Evolutionary conservation across 108 stramenopile species (phyloP), one percentile per base, ranked within the genome.

Genomic region (Epithemia pelagica): DNA sequence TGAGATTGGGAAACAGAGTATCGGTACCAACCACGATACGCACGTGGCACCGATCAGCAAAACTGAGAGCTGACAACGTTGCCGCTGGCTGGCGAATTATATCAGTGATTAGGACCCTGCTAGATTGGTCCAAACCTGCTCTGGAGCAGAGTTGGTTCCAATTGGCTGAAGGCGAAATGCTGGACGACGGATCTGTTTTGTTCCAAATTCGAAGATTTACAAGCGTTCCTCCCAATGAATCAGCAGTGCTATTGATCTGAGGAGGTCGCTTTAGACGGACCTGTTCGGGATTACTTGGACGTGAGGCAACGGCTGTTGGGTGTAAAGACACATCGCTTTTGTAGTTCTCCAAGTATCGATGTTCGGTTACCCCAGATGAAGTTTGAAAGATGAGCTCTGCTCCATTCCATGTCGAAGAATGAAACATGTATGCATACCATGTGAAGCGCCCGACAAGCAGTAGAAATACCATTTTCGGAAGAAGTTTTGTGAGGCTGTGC

Each of bases 71-170:
- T 8, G 87, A 53, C 30, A 82, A 80, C 61, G 82, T 64, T 8
- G 82, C 86, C 0, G 84, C 52, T 18, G 73, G 65, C 71, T 86
- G 82, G 21, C 79, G 64, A 29, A 84, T 57, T n/a, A 86, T 75
- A 28, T 80, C 79, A 0, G 86, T 81, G 32, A 90, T 67, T 2
- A 87, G 61, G 5, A 90, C 71, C 28, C 74, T 46, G 27, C 79
- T 80, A 29, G 54, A 52, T n/a, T 31, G 20, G n/a, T 55, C 30
- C 1, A 31, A 56, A 22, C 61, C 54, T 2, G 67, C 61, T n/a
- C 28, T 7, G 10, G 23, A 10, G 30, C 52, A 53, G 22, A 30
- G 29, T 24, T 59, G 22, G 18, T 25, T 55, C 64, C 52, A 37
- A 31, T 65, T 31, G 59, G 22, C 30, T 32, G 58, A 59, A 28